Percentiles rank a stretch among this genome's conserved stretches.
Evolutionary conservation across 805 yeast species (phyloP).

Genomic region (Saccharomycopsis sp.): DNA sequence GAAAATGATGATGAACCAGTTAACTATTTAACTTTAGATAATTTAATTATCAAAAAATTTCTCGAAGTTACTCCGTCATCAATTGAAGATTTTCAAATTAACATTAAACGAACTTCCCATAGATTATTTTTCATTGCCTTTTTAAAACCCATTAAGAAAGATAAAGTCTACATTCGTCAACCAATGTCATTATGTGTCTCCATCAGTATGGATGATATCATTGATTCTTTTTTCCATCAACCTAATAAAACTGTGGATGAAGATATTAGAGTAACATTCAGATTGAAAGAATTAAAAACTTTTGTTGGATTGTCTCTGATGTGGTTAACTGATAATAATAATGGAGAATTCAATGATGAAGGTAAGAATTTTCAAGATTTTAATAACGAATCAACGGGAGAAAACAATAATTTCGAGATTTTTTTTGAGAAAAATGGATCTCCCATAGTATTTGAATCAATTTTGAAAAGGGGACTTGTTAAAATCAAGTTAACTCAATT

Average conservation of each 20-base stretch:
- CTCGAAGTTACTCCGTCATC: slow-evolving; percentile 11
- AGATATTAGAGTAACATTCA: slow-evolving; percentile 8
- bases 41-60: slow-evolving; percentile 10
- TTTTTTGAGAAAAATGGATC: slow-evolving; percentile 12
- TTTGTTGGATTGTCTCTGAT: slow-evolving; percentile 7
- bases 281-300: slow-evolving; percentile 12
- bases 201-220: slow-evolving; percentile 9
- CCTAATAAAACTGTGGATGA: not conserved
- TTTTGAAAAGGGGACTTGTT: slow-evolving; percentile 6
- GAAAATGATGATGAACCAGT: not conserved
- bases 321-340: not conserved
- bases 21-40: slow-evolving; percentile 12
- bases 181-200: slow-evolving; percentile 17
- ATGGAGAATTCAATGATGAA: not conserved
- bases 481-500: slow-evolving; percentile 8
- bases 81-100: slow-evolving; percentile 16
- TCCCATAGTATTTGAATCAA: slow-evolving; percentile 13
- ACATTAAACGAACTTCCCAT: slow-evolving; percentile 4
- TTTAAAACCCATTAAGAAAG: slow-evolving; percentile 15
- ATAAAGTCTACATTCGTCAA: slow-evolving; percentile 16
- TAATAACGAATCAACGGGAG: not conserved
- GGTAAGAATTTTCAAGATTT: not conserved
- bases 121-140: slow-evolving; percentile 15
- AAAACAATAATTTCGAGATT: slow-evolving; percentile 8
- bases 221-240: slow-evolving; percentile 6